Conservation (phyloP, 441 rosid species). For the Viola pubescens region DNA sequence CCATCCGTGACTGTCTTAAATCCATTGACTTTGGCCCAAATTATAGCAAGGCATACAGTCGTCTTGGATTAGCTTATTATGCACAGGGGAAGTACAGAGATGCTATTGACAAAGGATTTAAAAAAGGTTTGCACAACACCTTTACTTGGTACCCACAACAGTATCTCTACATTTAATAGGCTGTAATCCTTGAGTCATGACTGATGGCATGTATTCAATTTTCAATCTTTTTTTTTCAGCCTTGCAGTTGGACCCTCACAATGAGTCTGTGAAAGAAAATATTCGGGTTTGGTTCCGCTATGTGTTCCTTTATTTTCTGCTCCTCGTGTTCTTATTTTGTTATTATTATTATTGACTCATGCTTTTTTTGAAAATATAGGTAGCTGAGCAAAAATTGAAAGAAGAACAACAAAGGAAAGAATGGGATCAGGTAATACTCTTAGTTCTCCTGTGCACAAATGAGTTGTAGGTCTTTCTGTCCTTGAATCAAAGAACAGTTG, state of each 20-base stretch:
- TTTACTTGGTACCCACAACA: background rate
- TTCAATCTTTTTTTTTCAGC: constrained; percentile 40
- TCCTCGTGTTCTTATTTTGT: background rate
- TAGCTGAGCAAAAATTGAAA: constrained; percentile 59
- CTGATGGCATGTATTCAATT: constrained; percentile 9
- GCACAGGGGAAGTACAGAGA: constrained; percentile 66
- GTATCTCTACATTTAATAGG: background rate
- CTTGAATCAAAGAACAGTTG: background rate
- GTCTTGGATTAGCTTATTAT: constrained; percentile 77
- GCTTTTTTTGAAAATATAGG: constrained; percentile 30
- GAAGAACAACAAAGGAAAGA: constrained; percentile 44
- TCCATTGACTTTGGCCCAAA: constrained; percentile 64
- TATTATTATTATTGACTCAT: constrained; percentile 9
- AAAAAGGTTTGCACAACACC: constrained; percentile 48
- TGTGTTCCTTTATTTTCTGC: background rate
- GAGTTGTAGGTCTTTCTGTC: background rate
- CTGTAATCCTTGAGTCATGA: background rate
- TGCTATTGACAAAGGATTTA: constrained; percentile 73
- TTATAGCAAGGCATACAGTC: constrained; percentile 85
- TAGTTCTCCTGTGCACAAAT: constrained; percentile 7
- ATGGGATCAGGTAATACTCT: constrained; percentile 39
- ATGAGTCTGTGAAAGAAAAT: constrained; percentile 64
- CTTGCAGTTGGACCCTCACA: constrained; percentile 67
- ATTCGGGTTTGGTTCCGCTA: constrained; percentile 44
- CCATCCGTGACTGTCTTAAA: constrained; percentile 63